phyloP scores from a whole-genome alignment of 352 stramenopile species.

The Pythium insidiosum region DNA sequence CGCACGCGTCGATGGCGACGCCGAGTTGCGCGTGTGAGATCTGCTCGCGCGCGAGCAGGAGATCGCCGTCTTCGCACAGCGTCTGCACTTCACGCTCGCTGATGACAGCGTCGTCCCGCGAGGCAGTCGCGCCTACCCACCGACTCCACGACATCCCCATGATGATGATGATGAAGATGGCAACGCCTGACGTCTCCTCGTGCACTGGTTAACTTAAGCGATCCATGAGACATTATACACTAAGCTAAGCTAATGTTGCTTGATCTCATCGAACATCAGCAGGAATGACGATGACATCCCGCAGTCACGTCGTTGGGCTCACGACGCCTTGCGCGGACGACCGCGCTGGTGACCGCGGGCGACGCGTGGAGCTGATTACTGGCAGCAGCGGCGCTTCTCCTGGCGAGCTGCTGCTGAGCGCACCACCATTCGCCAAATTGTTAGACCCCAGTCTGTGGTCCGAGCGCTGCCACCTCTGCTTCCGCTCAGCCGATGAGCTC shows the following conservation, averaged over 20 bases:
- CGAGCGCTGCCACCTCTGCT: slow-evolving; percentile 59
- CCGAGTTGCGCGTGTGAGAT: slow-evolving; percentile 22
- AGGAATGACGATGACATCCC: slow-evolving; percentile 1
- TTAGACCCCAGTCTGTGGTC: slow-evolving; percentile 45
- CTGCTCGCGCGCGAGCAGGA: slow-evolving; percentile 43
- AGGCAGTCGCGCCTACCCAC: too few species aligned
- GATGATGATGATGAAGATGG: too few species aligned
- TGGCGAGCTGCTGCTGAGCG: slow-evolving; percentile 27
- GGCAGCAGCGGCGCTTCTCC: slow-evolving; percentile 1
- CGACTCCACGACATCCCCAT: slow-evolving; percentile 3
- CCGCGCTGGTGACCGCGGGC: slow-evolving; percentile 19
- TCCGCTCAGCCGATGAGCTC: slow-evolving; percentile 12
- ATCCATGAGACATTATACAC: too few species aligned
- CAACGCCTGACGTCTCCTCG: too few species aligned
- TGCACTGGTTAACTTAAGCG: too few species aligned
- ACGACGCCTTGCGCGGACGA: too few species aligned
- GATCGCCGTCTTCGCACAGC: slow-evolving; percentile 43
- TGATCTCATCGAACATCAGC: too few species aligned
- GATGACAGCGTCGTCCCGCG: slow-evolving; percentile 2
- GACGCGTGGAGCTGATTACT: slow-evolving; percentile 23
- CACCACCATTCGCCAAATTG: slow-evolving; percentile 24
- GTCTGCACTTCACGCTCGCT: slow-evolving; percentile 29
- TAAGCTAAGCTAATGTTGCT: background rate
- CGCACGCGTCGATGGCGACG: slow-evolving; percentile 27
- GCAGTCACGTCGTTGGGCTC: background rate